Evolutionary conservation across 768 basidiomycete species (phyloP).

Genomic region (Leccinum disarticulatum): DNA sequence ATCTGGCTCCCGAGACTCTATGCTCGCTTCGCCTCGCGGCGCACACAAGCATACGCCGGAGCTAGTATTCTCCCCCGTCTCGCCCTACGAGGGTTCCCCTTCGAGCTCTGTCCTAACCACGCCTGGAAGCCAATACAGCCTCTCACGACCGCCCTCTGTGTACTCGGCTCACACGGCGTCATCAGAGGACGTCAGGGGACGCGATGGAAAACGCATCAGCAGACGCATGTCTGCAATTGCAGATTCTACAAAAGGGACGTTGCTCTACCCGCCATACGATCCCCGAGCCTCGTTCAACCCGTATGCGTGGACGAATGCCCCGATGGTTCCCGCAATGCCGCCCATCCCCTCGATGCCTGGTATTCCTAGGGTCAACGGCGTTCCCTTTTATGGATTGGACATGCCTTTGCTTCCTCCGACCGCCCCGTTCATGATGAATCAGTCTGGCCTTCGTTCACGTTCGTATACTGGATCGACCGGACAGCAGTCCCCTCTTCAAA

Average conservation of each 20-base stretch:
- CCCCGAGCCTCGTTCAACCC: conserved; percentile 27
- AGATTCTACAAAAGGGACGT: conserved; percentile 32
- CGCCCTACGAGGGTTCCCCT: conserved; percentile 46
- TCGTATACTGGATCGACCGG: conserved; percentile 32
- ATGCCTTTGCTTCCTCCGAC: conserved; percentile 72
- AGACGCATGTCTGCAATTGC: conserved; percentile 44
- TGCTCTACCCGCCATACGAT: conserved; percentile 28
- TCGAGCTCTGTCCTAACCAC: conserved; percentile 46
- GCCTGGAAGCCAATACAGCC: conserved; percentile 36
- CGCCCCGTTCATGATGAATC: conserved; percentile 74
- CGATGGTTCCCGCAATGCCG: conserved; percentile 28
- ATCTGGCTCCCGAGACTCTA: conserved; percentile 40
- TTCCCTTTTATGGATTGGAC: conserved; percentile 52
- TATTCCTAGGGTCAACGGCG: conserved; percentile 32
- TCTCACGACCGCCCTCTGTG: conserved; percentile 55
- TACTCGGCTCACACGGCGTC: conserved; percentile 56
- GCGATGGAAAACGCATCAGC: conserved; percentile 36
- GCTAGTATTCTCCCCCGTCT: conserved; percentile 36
- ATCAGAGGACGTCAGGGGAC: conserved; percentile 52
- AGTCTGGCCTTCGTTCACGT: conserved; percentile 45
- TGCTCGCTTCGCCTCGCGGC: conserved; percentile 22
- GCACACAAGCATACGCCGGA: conserved; percentile 50
- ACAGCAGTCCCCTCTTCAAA: conserved; percentile 29
- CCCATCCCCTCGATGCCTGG: conserved; percentile 39
- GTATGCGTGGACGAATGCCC: conserved; percentile 27